Evolutionary conservation across 805 yeast species (phyloP).

Genomic region (Cyberlindnera sargentensis): DNA sequence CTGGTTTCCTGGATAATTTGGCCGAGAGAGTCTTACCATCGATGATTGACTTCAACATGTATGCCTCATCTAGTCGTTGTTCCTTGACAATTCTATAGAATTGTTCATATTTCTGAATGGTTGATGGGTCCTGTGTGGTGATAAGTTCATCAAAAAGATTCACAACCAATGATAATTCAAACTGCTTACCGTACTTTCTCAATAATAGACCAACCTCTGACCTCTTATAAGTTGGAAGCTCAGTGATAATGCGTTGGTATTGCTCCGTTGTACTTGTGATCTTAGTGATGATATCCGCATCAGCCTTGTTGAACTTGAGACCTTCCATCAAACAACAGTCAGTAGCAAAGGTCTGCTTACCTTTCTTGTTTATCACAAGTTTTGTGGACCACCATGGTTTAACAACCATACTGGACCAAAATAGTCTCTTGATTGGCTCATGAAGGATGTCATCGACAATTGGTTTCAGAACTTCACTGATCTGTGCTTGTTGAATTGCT

Average conservation of each 20-base stretch:
- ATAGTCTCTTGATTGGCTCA: slow-evolving; percentile 9
- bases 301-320: slow-evolving; percentile 52
- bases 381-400: slow-evolving; percentile 38
- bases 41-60: slow-evolving; percentile 53
- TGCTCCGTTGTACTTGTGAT: slow-evolving; percentile 30
- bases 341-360: slow-evolving; percentile 31
- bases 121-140: background rate
- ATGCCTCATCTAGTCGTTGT: slow-evolving; percentile 25
- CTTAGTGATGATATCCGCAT: slow-evolving; percentile 42
- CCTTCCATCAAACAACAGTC: slow-evolving; percentile 60
- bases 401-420: slow-evolving; percentile 42
- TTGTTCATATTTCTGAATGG: slow-evolving; percentile 9
- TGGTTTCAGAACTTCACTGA: background rate
- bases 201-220: slow-evolving; percentile 57
- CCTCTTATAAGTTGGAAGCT: slow-evolving; percentile 31
- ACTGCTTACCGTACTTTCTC: slow-evolving; percentile 44
- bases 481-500: background rate
- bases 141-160: slow-evolving; percentile 13
- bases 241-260: slow-evolving; percentile 24
- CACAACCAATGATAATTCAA: slow-evolving; percentile 37
- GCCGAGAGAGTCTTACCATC: slow-evolving; percentile 67
- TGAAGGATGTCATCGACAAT: slow-evolving; percentile 1
- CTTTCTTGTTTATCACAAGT: slow-evolving; percentile 34
- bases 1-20: slow-evolving; percentile 55
- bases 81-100: slow-evolving; percentile 11